phyloP scores from a whole-genome alignment of 345 rosid species.

The Lepidium didymum region DNA sequence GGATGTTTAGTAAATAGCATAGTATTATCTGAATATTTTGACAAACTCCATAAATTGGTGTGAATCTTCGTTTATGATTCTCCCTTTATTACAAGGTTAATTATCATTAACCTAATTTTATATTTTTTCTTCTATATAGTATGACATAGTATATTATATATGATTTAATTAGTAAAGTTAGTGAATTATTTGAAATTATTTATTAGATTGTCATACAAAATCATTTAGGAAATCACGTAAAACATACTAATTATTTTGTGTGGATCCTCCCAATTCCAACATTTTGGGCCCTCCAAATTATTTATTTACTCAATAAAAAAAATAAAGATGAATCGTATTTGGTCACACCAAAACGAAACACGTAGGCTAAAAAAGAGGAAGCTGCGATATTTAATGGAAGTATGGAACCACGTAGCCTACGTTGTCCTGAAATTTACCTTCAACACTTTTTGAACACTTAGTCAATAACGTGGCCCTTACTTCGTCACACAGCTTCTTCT shows the following conservation, averaged over 20 bases:
- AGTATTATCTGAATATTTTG: background rate
- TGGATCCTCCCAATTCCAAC: background rate
- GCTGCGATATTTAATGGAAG: background rate
- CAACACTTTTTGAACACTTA: background rate
- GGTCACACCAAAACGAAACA: constrained; percentile 14
- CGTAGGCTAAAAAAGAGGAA: constrained; percentile 10
- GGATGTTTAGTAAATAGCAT: background rate
- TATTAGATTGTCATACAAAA: background rate
- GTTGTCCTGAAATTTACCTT: background rate
- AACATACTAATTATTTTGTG: background rate
- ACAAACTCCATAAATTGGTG: background rate
- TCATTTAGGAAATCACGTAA: background rate
- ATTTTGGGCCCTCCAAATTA: background rate
- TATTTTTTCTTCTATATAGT: background rate
- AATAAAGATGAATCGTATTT: background rate
- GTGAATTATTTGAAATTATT: background rate
- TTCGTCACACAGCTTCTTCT: constrained; percentile 12
- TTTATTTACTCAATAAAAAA: background rate
- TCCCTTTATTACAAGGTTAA: too few species aligned
- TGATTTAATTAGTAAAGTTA: background rate
- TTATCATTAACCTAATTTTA: background rate
- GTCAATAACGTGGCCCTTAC: constrained; percentile 3
- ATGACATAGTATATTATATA: background rate
- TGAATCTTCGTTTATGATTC: background rate
- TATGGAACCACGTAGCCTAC: constrained; percentile 21